Percentiles rank a stretch among this genome's conserved stretches.
Evolutionary conservation across 2,329 filamentous ascomycete species (phyloP).

Genomic region (Metarhizium guizhouense): DNA sequence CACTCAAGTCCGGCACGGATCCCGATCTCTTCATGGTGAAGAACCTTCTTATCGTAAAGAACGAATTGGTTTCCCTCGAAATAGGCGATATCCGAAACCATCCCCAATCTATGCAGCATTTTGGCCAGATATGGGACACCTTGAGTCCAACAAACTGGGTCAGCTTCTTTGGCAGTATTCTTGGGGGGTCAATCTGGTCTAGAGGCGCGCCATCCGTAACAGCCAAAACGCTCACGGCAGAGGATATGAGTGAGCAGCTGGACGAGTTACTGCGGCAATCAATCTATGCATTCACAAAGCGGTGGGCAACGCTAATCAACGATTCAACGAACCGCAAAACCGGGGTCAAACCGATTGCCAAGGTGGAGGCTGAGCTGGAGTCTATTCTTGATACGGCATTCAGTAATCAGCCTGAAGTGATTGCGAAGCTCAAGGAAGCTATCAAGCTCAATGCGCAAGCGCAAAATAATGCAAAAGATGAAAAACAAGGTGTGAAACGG

Average conservation of each 20-base stretch:
- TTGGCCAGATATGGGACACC: constrained; percentile 56
- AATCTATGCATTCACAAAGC: constrained; percentile 54
- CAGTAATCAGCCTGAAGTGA: constrained; percentile 48
- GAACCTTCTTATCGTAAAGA: constrained; percentile 89
- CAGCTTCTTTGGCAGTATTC: constrained; percentile 48
- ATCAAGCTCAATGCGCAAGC: constrained; percentile 48
- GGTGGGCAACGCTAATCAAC: constrained; percentile 44
- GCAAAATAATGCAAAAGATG: constrained; percentile 34
- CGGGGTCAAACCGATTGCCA: constrained; percentile 40
- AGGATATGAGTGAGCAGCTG: constrained; percentile 56
- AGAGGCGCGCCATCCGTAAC: constrained; percentile 25
- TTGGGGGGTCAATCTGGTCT: constrained; percentile 46
- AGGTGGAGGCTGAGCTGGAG: constrained; percentile 48
- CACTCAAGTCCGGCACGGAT: constrained; percentile 53
- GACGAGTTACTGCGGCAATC: constrained; percentile 54
- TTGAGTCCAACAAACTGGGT: constrained; percentile 49
- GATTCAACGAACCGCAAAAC: constrained; percentile 39
- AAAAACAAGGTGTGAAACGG: constrained; percentile 21
- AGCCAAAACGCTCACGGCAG: constrained; percentile 32
- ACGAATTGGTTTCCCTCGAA: constrained; percentile 91
- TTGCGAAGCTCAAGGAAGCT: constrained; percentile 51
- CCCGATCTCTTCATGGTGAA: constrained; percentile 88
- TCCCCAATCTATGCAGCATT: constrained; percentile 44
- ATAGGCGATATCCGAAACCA: constrained; percentile 62
- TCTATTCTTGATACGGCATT: constrained; percentile 48